Evolutionary conservation across 495 filamentous ascomycete genomes (phyloP), one percentile per base, ranked within the genome.

Genomic region (Pseudoneurospora amorphoporcata): DNA sequence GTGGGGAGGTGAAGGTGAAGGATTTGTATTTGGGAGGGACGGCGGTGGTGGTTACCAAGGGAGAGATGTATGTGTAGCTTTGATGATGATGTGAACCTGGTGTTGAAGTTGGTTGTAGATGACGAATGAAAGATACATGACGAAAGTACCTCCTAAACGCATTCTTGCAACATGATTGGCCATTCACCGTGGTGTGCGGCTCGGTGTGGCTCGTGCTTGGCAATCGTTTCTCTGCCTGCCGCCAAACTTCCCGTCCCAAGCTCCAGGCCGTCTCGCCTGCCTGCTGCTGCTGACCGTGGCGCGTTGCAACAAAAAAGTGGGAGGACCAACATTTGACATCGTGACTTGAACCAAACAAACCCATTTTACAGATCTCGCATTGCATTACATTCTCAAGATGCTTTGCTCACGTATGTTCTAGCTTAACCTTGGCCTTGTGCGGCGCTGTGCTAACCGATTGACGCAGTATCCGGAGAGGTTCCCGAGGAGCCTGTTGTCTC

Each of bases 401-500:
- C 83, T 93, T 80, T 94, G 91, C 83, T 90, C 90, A 87, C 91
- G 91, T 93, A 72, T 65, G 71, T 61, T 8, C 19, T 0, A 17
- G 0, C 16, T 35, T 10, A 39, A 10, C 0, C 8, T 8, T 4
- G 8, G 29, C 5, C 35, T 19, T 29, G 45, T 37, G 65, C 16
- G 41, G 8, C 7, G 12, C 0, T 8, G 3, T 39, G 72, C 78
- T 81, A 68, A 81, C 73, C 40, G 58, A 41, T 72, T 58, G 14
- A 70, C 53, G 72, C 78, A 98, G 94, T 99, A 79, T 99, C 95
- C 65, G 95, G 95, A 83, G 96, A 98, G 88, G 91, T 94, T 82
- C 96, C 95, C 69, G 91, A 97, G 83, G 90, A 91, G 83, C 96
- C 95, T 70, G 96, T 99, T 73, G 92, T 93, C 76, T 98, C 96